Conservation (phyloP, 2,329 filamentous ascomycete genomes). For the Fusarium buxicola region DNA sequence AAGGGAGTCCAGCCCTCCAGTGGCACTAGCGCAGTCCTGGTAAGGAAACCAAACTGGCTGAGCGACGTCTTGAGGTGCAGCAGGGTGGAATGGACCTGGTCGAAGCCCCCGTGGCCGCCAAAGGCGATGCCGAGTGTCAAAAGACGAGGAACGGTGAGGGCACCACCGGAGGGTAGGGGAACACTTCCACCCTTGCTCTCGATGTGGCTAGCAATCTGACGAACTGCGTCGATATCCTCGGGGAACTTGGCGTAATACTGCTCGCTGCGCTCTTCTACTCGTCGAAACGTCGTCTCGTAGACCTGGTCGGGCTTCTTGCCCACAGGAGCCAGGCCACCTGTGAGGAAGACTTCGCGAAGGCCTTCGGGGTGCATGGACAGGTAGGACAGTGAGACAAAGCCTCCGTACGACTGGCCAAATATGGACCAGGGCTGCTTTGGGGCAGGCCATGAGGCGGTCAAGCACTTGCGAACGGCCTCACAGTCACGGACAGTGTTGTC, state of each 20-base stretch:
- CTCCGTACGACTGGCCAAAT: slow-evolving; percentile 92
- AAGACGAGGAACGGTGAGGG: slow-evolving; percentile 78
- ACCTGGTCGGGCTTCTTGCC: slow-evolving; percentile 78
- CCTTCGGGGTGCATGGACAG: slow-evolving; percentile 83
- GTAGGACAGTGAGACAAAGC: slow-evolving; percentile 87
- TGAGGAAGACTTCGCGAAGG: slow-evolving; percentile 84
- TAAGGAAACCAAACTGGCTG: slow-evolving; percentile 79
- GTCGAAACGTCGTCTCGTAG: slow-evolving; percentile 77
- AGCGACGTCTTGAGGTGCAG: slow-evolving; percentile 79
- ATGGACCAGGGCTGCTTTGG: slow-evolving; percentile 84
- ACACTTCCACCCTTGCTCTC: slow-evolving; percentile 66
- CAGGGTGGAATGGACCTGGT: slow-evolving; percentile 79
- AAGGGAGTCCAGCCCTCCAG: slow-evolving; percentile 77
- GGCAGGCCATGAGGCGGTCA: slow-evolving; percentile 76
- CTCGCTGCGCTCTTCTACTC: slow-evolving; percentile 77
- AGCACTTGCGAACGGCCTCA: slow-evolving; percentile 82
- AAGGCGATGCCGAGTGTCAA: slow-evolving; percentile 82
- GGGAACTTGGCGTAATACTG: slow-evolving; percentile 89
- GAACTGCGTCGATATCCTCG: slow-evolving; percentile 77
- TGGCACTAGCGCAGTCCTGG: slow-evolving; percentile 73
- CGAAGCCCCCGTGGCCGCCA: slow-evolving; percentile 82
- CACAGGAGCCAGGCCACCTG: slow-evolving; percentile 85
- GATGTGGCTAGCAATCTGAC: slow-evolving; percentile 74
- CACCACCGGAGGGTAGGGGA: slow-evolving; percentile 76
- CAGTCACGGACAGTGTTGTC: slow-evolving; percentile 92